Evolutionary conservation across 2,329 filamentous ascomycete genomes (phyloP), one percentile per base, ranked within the genome.

Genomic region (Cercospora citrullina): DNA sequence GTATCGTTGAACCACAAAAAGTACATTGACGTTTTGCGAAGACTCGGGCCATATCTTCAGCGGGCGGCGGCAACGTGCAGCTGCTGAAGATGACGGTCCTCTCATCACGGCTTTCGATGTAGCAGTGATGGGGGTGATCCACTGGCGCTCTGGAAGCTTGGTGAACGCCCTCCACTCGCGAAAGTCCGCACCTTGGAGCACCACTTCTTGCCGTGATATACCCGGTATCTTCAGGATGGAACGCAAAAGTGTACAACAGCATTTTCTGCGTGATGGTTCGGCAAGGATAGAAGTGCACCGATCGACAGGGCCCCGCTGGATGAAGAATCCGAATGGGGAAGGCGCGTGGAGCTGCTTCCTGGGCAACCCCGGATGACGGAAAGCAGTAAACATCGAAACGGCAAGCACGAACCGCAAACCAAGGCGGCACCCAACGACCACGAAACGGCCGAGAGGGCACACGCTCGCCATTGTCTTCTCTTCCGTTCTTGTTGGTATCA

Each of bases 271-370:
- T 48, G 45, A 48, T 48, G 18, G 45, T 23, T 48, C 21, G 45
- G 45, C 45, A 48, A 48, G 45, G 53, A 31, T 57, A 23, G 55
- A 36, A 21, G 28, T 36, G 28, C 10, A 16, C 31, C 16, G 55
- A 59, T 59, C 55, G 55, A 18, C 55, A 33, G 55, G 55, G 28
- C 31, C 30, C 55, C 48, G 48, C 21, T 14, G 21, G 18, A 14
- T 26, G 55, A 58, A n/a, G 55, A 28, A 28, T 21, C 28, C 55
- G 55, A 36, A 36, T 21, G 55, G 55, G 28, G 18, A 59, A 33
- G 55, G 28, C 28, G 55, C 28, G n/a, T n/a, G 30, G 28, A 59
- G 30, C 55, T 59, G 55, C 55, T 59, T 59, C 55, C 55, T 21
- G 18, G 55, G 16, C 55, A 59, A 59, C 55, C 55, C 55, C 55